These are phyloP conservation scores for Aspergillus sp. DNA, from an alignment of 2,329 filamentous ascomycete species.

Conservation along the genomic window DNA sequence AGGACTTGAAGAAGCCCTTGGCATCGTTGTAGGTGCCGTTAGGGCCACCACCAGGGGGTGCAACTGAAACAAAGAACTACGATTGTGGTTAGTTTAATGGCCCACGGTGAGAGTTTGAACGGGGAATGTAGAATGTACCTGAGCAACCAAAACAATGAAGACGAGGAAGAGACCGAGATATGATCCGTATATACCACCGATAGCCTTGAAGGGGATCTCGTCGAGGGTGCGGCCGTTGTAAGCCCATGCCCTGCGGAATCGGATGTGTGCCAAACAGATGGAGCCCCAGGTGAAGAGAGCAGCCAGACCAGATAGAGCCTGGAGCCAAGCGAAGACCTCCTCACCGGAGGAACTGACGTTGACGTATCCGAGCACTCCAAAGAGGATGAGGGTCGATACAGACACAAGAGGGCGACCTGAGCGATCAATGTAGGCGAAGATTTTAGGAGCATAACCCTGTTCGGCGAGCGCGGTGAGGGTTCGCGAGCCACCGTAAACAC, in stretches of 20 bases:
- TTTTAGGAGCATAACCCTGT: constrained; percentile 45
- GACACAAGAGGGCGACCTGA: constrained; percentile 46
- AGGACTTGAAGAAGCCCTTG: constrained; percentile 47
- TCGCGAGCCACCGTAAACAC: constrained; percentile 58
- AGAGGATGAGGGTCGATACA: constrained; percentile 39
- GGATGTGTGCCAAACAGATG: constrained; percentile 67
- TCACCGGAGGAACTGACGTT: constrained; percentile 46
- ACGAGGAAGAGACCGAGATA: constrained; percentile 62
- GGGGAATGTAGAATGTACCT: constrained; percentile 4
- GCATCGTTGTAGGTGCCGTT: constrained; percentile 29
- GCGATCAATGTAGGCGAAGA: constrained; percentile 48
- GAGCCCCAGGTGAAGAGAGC: constrained; percentile 66
- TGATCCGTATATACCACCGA: constrained; percentile 62
- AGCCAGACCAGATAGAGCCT: constrained; percentile 62
- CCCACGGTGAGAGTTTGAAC: not conserved
- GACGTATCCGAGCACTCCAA: constrained; percentile 45
- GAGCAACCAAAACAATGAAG: constrained; percentile 52
- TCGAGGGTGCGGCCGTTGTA: constrained; percentile 59
- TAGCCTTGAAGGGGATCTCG: constrained; percentile 64
- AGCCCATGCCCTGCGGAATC: constrained; percentile 64
- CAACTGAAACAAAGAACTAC: constrained; percentile 39
- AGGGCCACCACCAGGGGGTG: constrained; percentile 14
- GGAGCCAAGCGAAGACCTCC: constrained; percentile 63
- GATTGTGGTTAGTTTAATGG: not conserved
- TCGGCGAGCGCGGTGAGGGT: constrained; percentile 56